Base-by-base conservation (phyloP, 345 rosid genomes). In the Barbarea vulgaris region DNA sequence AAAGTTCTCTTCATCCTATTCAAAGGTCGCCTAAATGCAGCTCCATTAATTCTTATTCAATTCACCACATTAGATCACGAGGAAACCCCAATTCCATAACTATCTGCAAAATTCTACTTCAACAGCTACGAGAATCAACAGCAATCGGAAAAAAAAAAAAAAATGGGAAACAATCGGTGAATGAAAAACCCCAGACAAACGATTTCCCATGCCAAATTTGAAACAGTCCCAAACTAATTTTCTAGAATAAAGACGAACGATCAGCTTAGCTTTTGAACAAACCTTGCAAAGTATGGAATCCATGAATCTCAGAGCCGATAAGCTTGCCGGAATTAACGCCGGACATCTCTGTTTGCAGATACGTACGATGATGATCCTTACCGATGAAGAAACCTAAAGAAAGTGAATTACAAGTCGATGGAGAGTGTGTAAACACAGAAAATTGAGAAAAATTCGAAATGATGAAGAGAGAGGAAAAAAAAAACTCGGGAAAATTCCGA, bases 251-350 rank as follows among this genome's bases (percentile, higher is more conserved):
- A 59, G 8, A 75, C 7, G 57, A 61, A 53, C n/a, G 65, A 62
- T 54, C 64, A 47, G 52, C 39, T 24, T 15, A 15, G 44, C 21
- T 44, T 44, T 18, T 14, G 6, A 59, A 46, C 36, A 54, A 75
- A 92, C 99, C 99, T 84, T 79, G 81, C 13, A 83, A 51, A 11
- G 93, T 85, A 78, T 76, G 91, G 64, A 95, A 95, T 52, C 99
- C 99, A 83, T 95, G 99, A 88, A 92, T 89, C 79, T 95, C 93
- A 7, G 94, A 78, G 72, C 93, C 87, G 17, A 82, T 83, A 6
- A 95, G 97, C 73, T 15, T 79, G 56, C 82, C 88, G 60, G 81
- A 21, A 62, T 5, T 65, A 33, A 63, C 82, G 67, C 75, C 77
- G 64, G 76, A 85, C 97, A 91, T 87, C 37, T 15, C 42, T 2